Evolutionary conservation across 1,284 basidiomycete species (phyloP).

Genomic region (Coriolopsis trogii): DNA sequence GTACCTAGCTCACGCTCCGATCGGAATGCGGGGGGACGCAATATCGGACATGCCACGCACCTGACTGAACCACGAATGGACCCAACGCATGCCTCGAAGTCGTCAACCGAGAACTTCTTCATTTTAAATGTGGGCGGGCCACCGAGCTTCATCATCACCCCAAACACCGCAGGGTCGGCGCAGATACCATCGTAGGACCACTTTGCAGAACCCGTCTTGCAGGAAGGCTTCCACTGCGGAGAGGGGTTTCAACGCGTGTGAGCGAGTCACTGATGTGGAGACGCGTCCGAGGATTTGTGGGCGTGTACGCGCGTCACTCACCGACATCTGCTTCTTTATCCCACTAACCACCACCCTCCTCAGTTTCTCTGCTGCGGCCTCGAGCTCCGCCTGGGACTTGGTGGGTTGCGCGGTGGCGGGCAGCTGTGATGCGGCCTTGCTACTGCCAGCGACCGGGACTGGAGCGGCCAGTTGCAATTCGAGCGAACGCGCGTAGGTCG

Average conservation of each 20-base stretch:
- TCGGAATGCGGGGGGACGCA: not conserved
- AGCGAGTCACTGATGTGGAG: not conserved
- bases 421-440: constrained; percentile 5
- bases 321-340: constrained; percentile 58
- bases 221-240: constrained; percentile 57
- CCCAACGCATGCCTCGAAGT: constrained; percentile 47
- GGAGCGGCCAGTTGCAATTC: constrained; percentile 33
- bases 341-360: constrained; percentile 48
- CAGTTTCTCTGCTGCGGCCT: constrained; percentile 50
- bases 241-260: too few relatives aligned
- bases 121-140: constrained; percentile 53
- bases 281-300: not conserved
- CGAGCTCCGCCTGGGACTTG: constrained; percentile 44
- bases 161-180: constrained; percentile 54
- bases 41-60: constrained; percentile 20
- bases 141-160: constrained; percentile 44
- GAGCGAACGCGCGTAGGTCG: constrained; percentile 47
- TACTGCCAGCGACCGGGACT: constrained; percentile 12
- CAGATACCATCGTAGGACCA: constrained; percentile 61
- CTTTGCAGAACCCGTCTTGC: constrained; percentile 51
- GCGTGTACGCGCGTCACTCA: constrained; percentile 27
- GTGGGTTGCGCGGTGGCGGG: constrained; percentile 33
- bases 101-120: constrained; percentile 50
- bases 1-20: constrained; percentile 37
- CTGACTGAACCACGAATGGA: constrained; percentile 29